These are phyloP conservation scores for Colletotrichum incanum DNA, from an alignment of 2,329 filamentous ascomycete species.

Conservation along the genomic window DNA sequence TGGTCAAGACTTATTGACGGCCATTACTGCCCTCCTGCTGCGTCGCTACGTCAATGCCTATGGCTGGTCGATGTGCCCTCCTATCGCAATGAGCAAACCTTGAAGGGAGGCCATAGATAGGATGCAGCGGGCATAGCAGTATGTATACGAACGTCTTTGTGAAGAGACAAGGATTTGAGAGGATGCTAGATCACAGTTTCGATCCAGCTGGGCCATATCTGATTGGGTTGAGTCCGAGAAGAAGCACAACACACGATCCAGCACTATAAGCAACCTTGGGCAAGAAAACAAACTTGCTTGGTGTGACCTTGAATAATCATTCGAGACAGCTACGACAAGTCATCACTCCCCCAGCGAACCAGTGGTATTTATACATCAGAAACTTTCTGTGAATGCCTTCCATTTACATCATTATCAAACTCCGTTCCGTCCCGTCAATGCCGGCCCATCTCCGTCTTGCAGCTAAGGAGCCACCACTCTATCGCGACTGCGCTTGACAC, in stretches of 20 bases:
- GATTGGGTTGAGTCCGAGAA: not conserved
- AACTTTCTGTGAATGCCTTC: constrained; percentile 18
- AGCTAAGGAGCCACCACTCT: constrained; percentile 1
- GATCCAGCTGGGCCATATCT: too few relatives aligned
- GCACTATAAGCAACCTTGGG: not conserved
- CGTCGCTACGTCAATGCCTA: too few relatives aligned
- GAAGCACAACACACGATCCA: not conserved
- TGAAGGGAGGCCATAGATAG: too few relatives aligned
- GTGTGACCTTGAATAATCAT: not conserved
- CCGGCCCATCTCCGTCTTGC: not conserved
- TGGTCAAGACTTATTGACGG: too few relatives aligned
- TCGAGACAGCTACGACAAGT: not conserved
- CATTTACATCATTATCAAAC: constrained; percentile 29
- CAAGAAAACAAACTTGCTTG: not conserved
- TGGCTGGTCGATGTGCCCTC: too few relatives aligned
- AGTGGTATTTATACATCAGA: constrained; percentile 24
- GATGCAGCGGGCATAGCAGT: too few relatives aligned
- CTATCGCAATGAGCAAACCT: too few relatives aligned
- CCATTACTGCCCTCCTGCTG: too few relatives aligned
- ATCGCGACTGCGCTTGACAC: constrained; percentile 36
- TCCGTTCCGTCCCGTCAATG: not conserved
- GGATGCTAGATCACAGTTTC: too few relatives aligned
- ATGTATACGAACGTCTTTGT: too few relatives aligned
- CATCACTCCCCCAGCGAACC: not conserved
- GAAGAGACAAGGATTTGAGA: too few relatives aligned